These are phyloP conservation scores for Pisolithus marmoratus DNA, from an alignment of 768 basidiomycete species.

Conservation along the genomic window DNA sequence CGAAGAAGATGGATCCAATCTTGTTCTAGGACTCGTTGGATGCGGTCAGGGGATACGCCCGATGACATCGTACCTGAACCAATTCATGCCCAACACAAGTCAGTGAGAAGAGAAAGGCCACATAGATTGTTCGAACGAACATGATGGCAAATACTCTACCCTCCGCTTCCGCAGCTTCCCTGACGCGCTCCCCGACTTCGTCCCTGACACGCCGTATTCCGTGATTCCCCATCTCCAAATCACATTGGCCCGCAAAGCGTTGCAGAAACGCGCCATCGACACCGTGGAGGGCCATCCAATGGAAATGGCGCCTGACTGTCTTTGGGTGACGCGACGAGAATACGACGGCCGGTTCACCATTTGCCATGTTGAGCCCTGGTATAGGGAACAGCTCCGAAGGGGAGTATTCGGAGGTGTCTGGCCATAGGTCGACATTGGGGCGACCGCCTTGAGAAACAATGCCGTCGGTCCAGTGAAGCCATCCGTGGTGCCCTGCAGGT, in stretches of 20 bases:
- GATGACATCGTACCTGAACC: constrained; percentile 72
- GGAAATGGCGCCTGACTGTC: constrained; percentile 56
- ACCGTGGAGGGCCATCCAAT: constrained; percentile 77
- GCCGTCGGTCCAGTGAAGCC: constrained; percentile 80
- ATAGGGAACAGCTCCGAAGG: constrained; percentile 65
- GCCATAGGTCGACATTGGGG: constrained; percentile 76
- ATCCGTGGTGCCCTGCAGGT: constrained; percentile 62
- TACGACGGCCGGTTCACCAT: constrained; percentile 57
- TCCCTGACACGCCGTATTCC: constrained; percentile 62
- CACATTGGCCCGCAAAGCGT: constrained; percentile 67
- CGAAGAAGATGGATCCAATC: constrained; percentile 73
- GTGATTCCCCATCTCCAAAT: constrained; percentile 46
- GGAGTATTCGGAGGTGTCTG: constrained; percentile 66
- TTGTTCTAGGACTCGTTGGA: constrained; percentile 59
- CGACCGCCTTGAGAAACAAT: constrained; percentile 65
- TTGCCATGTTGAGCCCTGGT: constrained; percentile 54
- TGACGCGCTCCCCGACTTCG: constrained; percentile 65
- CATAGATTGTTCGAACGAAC: constrained; percentile 36
- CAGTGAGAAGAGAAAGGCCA: background rate
- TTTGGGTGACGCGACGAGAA: constrained; percentile 76
- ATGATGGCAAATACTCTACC: constrained; percentile 82
- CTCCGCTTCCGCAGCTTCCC: constrained; percentile 73
- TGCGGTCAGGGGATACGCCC: constrained; percentile 66
- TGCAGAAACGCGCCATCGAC: constrained; percentile 81
- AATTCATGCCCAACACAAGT: background rate